phyloP scores from a whole-genome alignment of 169 alveolate genomes.

The Cryptosporidium tyzzeri region DNA sequence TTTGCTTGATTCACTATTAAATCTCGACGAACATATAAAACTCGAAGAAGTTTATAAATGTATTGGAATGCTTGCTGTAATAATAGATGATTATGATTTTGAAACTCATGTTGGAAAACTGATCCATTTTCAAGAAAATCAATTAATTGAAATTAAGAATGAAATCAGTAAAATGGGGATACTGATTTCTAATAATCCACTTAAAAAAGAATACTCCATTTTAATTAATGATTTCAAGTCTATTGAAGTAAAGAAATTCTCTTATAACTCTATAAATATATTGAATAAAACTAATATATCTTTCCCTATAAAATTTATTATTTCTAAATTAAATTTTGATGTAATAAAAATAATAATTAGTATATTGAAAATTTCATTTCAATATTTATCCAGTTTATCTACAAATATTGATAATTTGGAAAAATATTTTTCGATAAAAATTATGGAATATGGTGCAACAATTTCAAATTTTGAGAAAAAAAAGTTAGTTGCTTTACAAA shows the following conservation, averaged over 20 bases:
- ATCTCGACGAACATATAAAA: background rate
- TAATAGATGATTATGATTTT: constrained; percentile 21
- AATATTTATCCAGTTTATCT: constrained; percentile 1
- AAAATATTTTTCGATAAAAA: background rate
- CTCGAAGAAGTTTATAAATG: constrained; percentile 19
- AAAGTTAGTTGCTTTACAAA: constrained; percentile 18
- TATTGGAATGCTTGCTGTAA: constrained; percentile 39
- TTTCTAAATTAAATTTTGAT: constrained; percentile 11
- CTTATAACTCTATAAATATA: constrained; percentile 10
- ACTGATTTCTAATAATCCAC: constrained; percentile 29
- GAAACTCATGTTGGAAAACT: constrained; percentile 29
- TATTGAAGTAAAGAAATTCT: background rate
- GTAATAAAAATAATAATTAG: background rate
- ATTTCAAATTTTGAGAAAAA: constrained; percentile 7
- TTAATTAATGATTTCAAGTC: constrained; percentile 13
- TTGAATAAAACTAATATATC: background rate
- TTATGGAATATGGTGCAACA: constrained; percentile 4
- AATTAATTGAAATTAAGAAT: background rate
- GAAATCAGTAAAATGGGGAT: constrained; percentile 3
- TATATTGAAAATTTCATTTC: background rate
- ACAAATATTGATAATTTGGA: constrained; percentile 9
- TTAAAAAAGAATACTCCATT: constrained; percentile 8
- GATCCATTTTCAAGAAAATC: background rate
- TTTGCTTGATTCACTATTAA: background rate
- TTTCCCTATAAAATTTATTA: constrained; percentile 14